Conservation (phyloP, 2,329 filamentous ascomycete genomes). For the Chalara sp. region DNA sequence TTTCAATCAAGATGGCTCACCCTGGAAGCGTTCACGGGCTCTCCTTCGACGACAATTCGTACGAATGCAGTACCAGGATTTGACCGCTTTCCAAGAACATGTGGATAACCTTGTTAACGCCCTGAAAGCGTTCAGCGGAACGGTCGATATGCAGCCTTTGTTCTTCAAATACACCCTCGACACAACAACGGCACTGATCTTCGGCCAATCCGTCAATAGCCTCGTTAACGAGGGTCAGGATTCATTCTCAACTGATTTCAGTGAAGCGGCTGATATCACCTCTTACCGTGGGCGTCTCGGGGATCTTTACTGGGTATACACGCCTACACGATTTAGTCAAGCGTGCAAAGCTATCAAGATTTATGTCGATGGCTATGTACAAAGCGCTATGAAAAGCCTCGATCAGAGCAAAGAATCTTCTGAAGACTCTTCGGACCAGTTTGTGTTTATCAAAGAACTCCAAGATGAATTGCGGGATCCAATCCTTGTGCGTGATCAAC, state of each 20-base stretch:
- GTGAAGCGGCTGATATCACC: background rate
- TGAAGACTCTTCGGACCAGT: background rate
- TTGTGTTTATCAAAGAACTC: background rate
- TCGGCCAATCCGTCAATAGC: constrained; percentile 8
- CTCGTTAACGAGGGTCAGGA: background rate
- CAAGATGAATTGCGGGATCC: background rate
- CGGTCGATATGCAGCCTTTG: constrained; percentile 52
- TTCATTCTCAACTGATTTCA: background rate
- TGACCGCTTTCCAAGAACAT: constrained; percentile 53
- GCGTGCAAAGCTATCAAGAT: background rate
- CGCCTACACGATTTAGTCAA: background rate
- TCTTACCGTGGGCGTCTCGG: background rate
- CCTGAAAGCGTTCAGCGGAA: constrained; percentile 44
- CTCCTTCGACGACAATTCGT: constrained; percentile 34
- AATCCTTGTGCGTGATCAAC: background rate
- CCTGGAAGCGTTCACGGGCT: constrained; percentile 31
- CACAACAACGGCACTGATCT: constrained; percentile 26
- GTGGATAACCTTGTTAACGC: constrained; percentile 47
- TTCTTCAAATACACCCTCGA: constrained; percentile 62
- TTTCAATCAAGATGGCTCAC: constrained; percentile 13
- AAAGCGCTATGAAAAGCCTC: background rate
- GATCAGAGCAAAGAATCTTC: background rate
- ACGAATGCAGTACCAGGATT: constrained; percentile 32
- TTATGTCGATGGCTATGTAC: background rate
- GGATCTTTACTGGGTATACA: background rate